Conservation (phyloP, 2,329 filamentous ascomycete genomes). For the Hypoxylon sp. region DNA sequence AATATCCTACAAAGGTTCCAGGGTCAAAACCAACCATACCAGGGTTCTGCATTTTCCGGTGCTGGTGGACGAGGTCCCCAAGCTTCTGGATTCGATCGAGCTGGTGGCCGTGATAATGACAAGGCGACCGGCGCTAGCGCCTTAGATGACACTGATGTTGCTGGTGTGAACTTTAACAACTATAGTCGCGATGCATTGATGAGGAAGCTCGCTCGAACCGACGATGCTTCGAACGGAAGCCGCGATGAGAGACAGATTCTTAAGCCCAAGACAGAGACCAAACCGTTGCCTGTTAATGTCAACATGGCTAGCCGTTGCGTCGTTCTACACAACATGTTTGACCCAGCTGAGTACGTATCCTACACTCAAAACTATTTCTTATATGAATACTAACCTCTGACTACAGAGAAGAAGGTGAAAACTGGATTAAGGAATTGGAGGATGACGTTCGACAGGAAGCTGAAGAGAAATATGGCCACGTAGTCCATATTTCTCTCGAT, state of each 20-base stretch:
- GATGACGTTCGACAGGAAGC: slow-evolving; percentile 94
- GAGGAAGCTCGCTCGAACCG: slow-evolving; percentile 96
- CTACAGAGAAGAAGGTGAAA: slow-evolving; percentile 85
- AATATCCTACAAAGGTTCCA: slow-evolving; percentile 93
- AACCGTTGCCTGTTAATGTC: slow-evolving; percentile 85
- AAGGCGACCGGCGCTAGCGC: slow-evolving; percentile 94
- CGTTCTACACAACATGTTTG: slow-evolving; percentile 95
- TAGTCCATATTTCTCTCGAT: slow-evolving; percentile 97
- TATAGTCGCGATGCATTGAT: slow-evolving; percentile 99
- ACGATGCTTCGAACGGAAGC: slow-evolving; percentile 78
- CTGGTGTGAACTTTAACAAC: slow-evolving; percentile 99
- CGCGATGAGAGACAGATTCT: slow-evolving; percentile 79
- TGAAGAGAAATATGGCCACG: slow-evolving; percentile 94
- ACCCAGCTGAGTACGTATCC: slow-evolving; percentile 84
- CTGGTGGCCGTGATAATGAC: slow-evolving; percentile 88
- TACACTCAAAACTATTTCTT: background rate
- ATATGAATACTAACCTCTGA: slow-evolving; percentile 53
- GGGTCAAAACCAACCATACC: slow-evolving; percentile 82
- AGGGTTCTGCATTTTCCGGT: slow-evolving; percentile 93
- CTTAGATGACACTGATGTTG: slow-evolving; percentile 96
- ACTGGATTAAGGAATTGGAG: slow-evolving; percentile 94
- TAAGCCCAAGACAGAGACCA: slow-evolving; percentile 84
- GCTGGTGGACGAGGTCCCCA: slow-evolving; percentile 89
- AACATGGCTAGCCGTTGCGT: slow-evolving; percentile 95
- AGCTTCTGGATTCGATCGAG: slow-evolving; percentile 90